Evolutionary conservation across 176 grass and related monocot genomes (phyloP).

Genomic region (Microstegium vimineum): DNA sequence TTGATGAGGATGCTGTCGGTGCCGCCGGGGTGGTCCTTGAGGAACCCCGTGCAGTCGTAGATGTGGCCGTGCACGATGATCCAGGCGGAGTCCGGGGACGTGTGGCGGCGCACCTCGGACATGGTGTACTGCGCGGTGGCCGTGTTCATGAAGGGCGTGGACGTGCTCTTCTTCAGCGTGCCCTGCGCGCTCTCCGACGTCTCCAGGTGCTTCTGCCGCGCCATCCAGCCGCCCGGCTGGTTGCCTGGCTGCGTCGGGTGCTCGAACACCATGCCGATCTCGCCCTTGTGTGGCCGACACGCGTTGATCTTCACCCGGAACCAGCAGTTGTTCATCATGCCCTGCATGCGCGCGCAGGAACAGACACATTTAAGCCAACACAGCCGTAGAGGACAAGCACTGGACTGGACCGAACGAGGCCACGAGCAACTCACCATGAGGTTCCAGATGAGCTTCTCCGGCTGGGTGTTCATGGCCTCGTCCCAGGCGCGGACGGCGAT

Average conservation of each 20-base stretch:
- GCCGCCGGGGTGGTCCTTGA: slow-evolving; percentile 92
- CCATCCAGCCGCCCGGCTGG: slow-evolving; percentile 82
- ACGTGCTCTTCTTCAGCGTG: slow-evolving; percentile 27
- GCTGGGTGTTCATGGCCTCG: slow-evolving; percentile 77
- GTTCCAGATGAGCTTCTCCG: slow-evolving; percentile 91
- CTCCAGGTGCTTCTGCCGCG: slow-evolving; percentile 57
- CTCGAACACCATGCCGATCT: slow-evolving; percentile 75
- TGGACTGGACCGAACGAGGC: too few species aligned
- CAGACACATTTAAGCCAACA: neutral
- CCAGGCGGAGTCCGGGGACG: slow-evolving; percentile 67
- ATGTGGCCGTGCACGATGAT: slow-evolving; percentile 91
- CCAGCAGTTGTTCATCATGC: slow-evolving; percentile 99
- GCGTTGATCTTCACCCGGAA: slow-evolving; percentile 66
- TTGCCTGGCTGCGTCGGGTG: slow-evolving; percentile 80
- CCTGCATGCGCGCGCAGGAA: slow-evolving; percentile 51
- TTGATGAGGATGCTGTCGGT: slow-evolving; percentile 98
- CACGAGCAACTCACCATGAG: slow-evolving; percentile 60
- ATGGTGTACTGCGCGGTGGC: slow-evolving; percentile 46
- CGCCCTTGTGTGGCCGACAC: slow-evolving; percentile 67
- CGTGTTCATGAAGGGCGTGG: slow-evolving; percentile 44
- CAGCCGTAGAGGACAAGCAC: neutral
- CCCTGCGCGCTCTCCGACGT: slow-evolving; percentile 29
- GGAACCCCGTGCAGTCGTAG: slow-evolving; percentile 81
- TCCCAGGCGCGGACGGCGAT: slow-evolving; percentile 90
- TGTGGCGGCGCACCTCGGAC: slow-evolving; percentile 80